These are phyloP conservation scores for Epichloe coenophiala DNA, from an alignment of 2,329 filamentous ascomycete species.

Conservation along the genomic window DNA sequence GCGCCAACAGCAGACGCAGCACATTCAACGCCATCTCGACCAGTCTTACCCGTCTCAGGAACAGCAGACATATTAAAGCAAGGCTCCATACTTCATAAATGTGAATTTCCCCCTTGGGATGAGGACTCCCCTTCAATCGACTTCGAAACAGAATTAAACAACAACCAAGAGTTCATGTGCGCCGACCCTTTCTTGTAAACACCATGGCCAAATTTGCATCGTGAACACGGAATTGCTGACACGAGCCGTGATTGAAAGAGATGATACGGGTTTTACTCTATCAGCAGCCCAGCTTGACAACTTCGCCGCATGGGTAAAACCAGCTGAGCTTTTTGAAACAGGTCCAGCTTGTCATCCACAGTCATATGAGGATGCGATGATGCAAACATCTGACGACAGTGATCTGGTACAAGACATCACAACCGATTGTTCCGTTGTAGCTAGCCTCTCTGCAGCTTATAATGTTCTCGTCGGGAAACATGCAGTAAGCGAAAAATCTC, in stretches of 20 bases:
- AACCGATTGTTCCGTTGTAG: slow-evolving; percentile 93
- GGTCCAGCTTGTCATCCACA: slow-evolving; percentile 13
- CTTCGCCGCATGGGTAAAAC: slow-evolving; percentile 76
- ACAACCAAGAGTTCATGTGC: not conserved
- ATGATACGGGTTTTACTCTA: slow-evolving; percentile 54
- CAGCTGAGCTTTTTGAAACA: slow-evolving; percentile 44
- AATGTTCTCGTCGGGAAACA: slow-evolving; percentile 54
- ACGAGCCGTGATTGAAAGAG: slow-evolving; percentile 33
- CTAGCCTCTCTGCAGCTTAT: slow-evolving; percentile 75
- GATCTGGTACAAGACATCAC: slow-evolving; percentile 93
- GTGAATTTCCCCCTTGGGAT: slow-evolving; percentile 78
- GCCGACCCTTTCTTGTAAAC: not conserved
- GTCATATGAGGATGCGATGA: slow-evolving; percentile 29
- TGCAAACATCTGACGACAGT: slow-evolving; percentile 44
- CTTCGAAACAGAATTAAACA: slow-evolving; percentile 33
- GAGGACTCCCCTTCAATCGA: slow-evolving; percentile 42
- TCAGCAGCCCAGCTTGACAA: slow-evolving; percentile 61
- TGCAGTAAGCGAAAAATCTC: slow-evolving; percentile 35
- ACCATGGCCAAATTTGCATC: not conserved
- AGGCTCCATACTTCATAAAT: slow-evolving; percentile 69
- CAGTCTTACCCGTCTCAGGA: not conserved
- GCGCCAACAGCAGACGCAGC: not conserved
- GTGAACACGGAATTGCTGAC: not conserved
- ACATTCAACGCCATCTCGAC: not conserved
- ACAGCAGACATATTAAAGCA: slow-evolving; percentile 47